Percentiles rank a stretch among this genome's conserved stretches.
Conservation (phyloP, 768 basidiomycete genomes). For the Leccinum subgranulosum region DNA sequence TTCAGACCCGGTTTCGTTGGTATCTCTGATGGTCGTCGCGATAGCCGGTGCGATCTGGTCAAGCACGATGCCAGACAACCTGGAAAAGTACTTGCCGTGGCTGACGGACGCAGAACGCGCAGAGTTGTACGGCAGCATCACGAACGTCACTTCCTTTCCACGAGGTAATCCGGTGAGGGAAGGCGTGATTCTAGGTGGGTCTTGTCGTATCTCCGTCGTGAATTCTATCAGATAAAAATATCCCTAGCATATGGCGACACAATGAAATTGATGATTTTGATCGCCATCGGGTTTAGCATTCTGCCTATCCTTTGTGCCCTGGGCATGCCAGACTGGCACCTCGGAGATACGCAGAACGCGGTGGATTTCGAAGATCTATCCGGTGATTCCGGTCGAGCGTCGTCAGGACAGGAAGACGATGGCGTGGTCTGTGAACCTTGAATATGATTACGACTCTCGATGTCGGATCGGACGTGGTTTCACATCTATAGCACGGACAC, state of each 20-base stretch:
- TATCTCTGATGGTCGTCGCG: not conserved
- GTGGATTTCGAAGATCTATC: slow-evolving; percentile 41
- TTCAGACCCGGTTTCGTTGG: not conserved
- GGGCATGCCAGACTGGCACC: slow-evolving; percentile 62
- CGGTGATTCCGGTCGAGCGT: slow-evolving; percentile 1
- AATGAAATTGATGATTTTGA: slow-evolving; percentile 55
- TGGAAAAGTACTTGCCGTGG: slow-evolving; percentile 53
- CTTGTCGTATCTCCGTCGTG: not conserved
- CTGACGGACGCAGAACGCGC: slow-evolving; percentile 41
- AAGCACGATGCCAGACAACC: slow-evolving; percentile 59
- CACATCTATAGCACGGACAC: not conserved
- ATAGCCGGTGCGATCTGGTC: slow-evolving; percentile 66
- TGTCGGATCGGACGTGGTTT: not conserved
- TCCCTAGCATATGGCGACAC: slow-evolving; percentile 49
- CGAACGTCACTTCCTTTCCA: slow-evolving; percentile 44
- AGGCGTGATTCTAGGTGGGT: slow-evolving; percentile 56
- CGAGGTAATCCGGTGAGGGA: slow-evolving; percentile 57
- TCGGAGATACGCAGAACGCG: slow-evolving; percentile 71
- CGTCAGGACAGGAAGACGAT: not conserved
- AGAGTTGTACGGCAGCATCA: slow-evolving; percentile 55
- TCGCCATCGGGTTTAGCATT: slow-evolving; percentile 50
- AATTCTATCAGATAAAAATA: not conserved
- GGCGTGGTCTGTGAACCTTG: not conserved
- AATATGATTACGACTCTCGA: not conserved
- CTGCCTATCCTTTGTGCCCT: slow-evolving; percentile 58